Conservation (phyloP, 805 yeast genomes). For the Komagataella populi region DNA sequence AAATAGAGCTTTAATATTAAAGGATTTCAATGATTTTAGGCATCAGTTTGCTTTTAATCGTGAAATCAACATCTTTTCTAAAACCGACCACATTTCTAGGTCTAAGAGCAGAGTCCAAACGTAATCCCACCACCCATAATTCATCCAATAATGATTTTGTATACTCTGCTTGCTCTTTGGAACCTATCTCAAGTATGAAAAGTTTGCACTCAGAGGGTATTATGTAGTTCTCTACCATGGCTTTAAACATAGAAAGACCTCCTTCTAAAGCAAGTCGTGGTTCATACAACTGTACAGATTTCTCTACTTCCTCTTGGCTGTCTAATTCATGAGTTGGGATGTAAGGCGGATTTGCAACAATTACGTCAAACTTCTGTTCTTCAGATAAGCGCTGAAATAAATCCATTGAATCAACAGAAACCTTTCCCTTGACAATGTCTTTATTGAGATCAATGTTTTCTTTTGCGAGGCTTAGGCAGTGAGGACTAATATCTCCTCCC, state of each 20-base stretch:
- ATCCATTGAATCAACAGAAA: conserved; percentile 6
- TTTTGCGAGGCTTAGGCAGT: conserved; percentile 37
- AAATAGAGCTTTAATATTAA: not conserved
- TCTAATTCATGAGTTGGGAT: conserved; percentile 36
- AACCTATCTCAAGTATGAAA: conserved; percentile 73
- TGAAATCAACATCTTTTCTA: conserved; percentile 15
- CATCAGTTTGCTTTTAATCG: not conserved
- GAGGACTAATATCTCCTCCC: conserved; percentile 44
- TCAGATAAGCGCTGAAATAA: not conserved
- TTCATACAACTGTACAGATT: conserved; percentile 60
- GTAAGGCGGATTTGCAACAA: conserved; percentile 90
- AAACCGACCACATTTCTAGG: conserved; percentile 57
- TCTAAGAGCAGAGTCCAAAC: conserved; percentile 35
- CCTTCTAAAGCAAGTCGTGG: conserved; percentile 77
- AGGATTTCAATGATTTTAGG: not conserved
- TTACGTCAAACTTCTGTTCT: conserved; percentile 24
- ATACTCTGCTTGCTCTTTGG: conserved; percentile 35
- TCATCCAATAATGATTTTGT: conserved; percentile 13
- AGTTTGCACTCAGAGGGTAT: conserved; percentile 28
- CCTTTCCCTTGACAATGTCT: not conserved
- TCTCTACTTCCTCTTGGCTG: conserved; percentile 30
- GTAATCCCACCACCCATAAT: conserved; percentile 36
- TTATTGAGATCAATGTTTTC: conserved; percentile 19
- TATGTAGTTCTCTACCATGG: conserved; percentile 34
- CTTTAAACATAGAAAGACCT: conserved; percentile 52